phyloP scores from a whole-genome alignment of 1,139 yeast genomes.

The Geotrichum citri-aurantii region DNA sequence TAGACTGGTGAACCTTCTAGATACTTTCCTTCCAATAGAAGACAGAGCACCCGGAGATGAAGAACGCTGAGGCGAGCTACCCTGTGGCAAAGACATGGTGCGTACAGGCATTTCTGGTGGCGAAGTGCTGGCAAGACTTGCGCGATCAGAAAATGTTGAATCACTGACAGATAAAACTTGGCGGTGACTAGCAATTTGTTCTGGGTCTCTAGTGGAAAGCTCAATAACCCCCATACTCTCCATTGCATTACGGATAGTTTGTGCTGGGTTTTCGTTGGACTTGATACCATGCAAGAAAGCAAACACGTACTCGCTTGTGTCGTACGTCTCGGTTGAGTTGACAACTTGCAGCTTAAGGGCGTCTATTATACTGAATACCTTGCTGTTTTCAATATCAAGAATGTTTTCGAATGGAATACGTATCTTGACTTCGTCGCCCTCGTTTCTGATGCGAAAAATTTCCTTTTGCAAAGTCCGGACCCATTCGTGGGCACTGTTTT shows the following conservation, averaged over 20 bases:
- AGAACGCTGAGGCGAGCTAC: background rate
- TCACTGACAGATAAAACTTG: background rate
- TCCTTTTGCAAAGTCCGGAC: constrained; percentile 65
- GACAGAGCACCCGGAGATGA: constrained; percentile 3
- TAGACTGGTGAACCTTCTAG: background rate
- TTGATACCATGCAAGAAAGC: constrained; percentile 46
- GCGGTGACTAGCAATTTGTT: constrained; percentile 8
- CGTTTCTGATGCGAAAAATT: constrained; percentile 65
- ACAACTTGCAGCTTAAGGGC: constrained; percentile 45
- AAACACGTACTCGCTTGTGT: constrained; percentile 61
- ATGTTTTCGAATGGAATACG: constrained; percentile 70
- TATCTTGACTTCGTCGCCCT: constrained; percentile 65
- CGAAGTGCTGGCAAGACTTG: background rate
- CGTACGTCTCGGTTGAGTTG: constrained; percentile 47
- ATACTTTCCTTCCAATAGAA: constrained; percentile 1
- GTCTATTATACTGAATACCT: constrained; percentile 47
- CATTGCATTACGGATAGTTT: constrained; percentile 15
- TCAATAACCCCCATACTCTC: constrained; percentile 5
- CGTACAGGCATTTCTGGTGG: constrained; percentile 6
- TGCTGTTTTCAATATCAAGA: constrained; percentile 52
- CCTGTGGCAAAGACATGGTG: background rate
- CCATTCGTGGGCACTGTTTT: constrained; percentile 75
- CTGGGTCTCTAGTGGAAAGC: background rate
- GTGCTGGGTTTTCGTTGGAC: constrained; percentile 11
- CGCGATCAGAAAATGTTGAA: background rate